Evolutionary conservation across 2,329 filamentous ascomycete species (phyloP).

Genomic region (Aureobasidium sp.): DNA sequence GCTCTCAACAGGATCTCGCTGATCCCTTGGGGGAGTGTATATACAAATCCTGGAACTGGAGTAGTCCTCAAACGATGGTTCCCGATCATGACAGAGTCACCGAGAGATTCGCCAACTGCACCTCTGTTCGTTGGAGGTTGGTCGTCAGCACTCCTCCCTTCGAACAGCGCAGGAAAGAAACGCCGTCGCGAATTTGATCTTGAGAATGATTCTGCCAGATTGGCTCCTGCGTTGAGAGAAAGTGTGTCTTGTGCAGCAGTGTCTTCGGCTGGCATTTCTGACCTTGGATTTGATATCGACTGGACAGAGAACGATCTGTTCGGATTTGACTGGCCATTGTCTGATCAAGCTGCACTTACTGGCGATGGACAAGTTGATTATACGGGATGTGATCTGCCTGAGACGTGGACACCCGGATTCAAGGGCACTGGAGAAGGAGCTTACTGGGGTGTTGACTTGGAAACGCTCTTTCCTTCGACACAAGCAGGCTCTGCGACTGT

Average conservation of each 20-base stretch:
- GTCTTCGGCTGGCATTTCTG: background rate
- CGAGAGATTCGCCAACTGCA: background rate
- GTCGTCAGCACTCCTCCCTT: background rate
- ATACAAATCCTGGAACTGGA: slow-evolving; percentile 3
- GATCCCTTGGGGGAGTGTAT: background rate
- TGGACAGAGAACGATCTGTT: background rate
- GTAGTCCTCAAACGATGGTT: background rate
- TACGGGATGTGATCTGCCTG: background rate
- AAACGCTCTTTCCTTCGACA: background rate
- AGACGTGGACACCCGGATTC: background rate
- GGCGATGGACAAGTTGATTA: background rate
- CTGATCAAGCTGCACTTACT: background rate
- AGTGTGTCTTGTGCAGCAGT: background rate
- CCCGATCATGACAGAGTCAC: background rate
- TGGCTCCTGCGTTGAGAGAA: background rate
- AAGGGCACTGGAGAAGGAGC: background rate
- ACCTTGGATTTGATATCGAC: background rate
- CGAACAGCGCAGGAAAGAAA: background rate
- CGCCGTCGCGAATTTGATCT: background rate
- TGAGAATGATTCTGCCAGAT: background rate
- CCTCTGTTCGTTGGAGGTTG: background rate
- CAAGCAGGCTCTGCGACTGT: background rate
- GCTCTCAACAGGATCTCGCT: background rate
- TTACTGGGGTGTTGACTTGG: background rate
- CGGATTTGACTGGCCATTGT: background rate